Evolutionary conservation across 148 eudicot species (phyloP).

Genomic region (Persicaria tinctoria): DNA sequence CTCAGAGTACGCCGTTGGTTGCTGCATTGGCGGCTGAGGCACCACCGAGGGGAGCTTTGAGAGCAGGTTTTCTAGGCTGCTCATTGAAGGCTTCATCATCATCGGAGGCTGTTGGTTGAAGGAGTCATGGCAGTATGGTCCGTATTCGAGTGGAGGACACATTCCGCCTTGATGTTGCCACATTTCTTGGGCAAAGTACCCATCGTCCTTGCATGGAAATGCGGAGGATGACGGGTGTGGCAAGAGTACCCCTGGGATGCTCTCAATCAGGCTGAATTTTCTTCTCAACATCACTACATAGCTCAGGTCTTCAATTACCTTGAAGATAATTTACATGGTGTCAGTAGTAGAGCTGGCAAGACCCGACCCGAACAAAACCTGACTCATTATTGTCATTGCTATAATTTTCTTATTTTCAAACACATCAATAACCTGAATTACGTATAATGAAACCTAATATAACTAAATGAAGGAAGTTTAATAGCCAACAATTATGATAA

Average conservation of each 20-base stretch:
- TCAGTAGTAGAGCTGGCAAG: no score
- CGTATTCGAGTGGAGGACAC: slow-evolving; percentile 23
- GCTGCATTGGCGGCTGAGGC: slow-evolving; percentile 26
- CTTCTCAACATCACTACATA: slow-evolving; percentile 79
- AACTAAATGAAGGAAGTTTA: no score
- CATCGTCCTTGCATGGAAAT: slow-evolving; percentile 37
- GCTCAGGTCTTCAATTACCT: slow-evolving; percentile 79
- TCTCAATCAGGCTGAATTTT: slow-evolving; percentile 82
- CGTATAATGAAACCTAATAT: no score
- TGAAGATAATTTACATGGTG: no score
- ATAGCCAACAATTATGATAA: no score
- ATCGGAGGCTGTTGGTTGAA: slow-evolving; percentile 18
- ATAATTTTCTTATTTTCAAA: no score
- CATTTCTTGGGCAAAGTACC: slow-evolving; percentile 25
- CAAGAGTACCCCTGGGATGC: slow-evolving; percentile 88
- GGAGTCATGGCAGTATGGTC: background rate
- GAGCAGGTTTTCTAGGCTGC: slow-evolving; percentile 88
- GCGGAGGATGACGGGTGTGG: slow-evolving; percentile 92
- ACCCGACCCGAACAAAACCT: no score
- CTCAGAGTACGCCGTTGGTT: background rate
- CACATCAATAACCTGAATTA: no score
- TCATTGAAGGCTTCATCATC: slow-evolving; percentile 75
- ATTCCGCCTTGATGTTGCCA: slow-evolving; percentile 34
- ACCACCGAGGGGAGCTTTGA: slow-evolving; percentile 85
- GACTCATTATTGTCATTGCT: no score